Percentiles rank a stretch among this genome's conserved stretches.
These are phyloP conservation scores for Pyrenochaeta sp. DNA, from an alignment of 2,329 filamentous ascomycete genomes.

Conservation along the genomic window DNA sequence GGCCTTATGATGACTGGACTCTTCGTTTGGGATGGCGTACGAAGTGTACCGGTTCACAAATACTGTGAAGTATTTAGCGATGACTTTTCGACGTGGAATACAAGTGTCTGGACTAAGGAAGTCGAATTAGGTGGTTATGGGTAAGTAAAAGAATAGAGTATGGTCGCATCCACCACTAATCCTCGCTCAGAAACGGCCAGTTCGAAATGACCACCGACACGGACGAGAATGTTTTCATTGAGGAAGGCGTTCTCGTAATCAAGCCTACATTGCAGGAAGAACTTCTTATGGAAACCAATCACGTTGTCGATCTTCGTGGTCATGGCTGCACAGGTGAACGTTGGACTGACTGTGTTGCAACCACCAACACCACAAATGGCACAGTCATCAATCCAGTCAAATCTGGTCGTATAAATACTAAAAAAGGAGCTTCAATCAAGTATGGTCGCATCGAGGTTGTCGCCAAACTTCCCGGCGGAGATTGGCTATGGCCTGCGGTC, in stretches of 20 bases:
- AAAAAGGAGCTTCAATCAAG: conserved; percentile 73
- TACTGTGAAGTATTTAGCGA: conserved; percentile 76
- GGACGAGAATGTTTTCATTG: conserved; percentile 77
- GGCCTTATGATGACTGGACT: conserved; percentile 75
- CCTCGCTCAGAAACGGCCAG: conserved; percentile 73
- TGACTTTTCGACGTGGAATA: conserved; percentile 67
- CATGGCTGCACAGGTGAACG: conserved; percentile 73
- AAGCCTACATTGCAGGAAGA: conserved; percentile 79
- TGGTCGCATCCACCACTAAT: conserved; percentile 19
- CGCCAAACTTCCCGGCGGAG: conserved; percentile 77
- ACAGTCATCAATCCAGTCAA: conserved; percentile 80
- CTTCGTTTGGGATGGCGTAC: conserved; percentile 77
- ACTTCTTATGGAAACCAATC: conserved; percentile 70
- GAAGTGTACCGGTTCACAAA: conserved; percentile 75
- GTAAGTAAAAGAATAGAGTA: conserved; percentile 59
- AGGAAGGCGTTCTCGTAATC: conserved; percentile 75
- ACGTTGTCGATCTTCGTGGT: conserved; percentile 71
- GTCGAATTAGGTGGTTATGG: conserved; percentile 78
- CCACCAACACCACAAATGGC: conserved; percentile 79
- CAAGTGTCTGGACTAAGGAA: conserved; percentile 75
- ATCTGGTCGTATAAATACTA: conserved; percentile 81
- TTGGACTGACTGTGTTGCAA: conserved; percentile 70
- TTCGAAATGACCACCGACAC: conserved; percentile 78
- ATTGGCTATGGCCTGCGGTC: conserved; percentile 93
- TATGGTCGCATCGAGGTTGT: conserved; percentile 84